phyloP scores from a whole-genome alignment of 441 rosid species.

The Corymbia calophylla region DNA sequence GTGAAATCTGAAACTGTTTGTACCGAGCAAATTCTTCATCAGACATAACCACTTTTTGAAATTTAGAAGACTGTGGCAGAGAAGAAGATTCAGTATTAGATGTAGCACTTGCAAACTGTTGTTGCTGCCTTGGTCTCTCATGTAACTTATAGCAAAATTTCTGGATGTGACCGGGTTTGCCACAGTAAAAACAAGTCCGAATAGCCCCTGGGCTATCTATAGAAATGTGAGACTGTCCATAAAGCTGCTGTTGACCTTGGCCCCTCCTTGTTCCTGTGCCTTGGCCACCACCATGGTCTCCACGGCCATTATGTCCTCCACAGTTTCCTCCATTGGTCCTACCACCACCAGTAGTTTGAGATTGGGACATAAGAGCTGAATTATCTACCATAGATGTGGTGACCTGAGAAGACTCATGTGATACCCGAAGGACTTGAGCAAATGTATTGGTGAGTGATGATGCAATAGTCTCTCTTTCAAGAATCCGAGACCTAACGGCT shows the following conservation, averaged over 20 bases:
- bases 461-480: neutral
- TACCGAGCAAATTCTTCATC: neutral
- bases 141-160: neutral
- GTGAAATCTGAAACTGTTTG: neutral
- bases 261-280: neutral
- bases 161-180: neutral
- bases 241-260: neutral
- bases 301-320: neutral
- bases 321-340: neutral
- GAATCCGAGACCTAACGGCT: neutral
- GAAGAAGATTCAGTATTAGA: neutral
- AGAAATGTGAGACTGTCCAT: neutral
- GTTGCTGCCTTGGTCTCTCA: neutral
- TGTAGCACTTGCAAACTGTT: neutral
- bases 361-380: neutral
- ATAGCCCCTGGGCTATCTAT: neutral
- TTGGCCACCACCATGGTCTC: neutral
- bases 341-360: neutral
- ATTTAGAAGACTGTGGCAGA: neutral
- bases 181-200: neutral
- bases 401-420: neutral
- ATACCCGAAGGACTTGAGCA: neutral
- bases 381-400: neutral
- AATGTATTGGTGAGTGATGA: neutral
- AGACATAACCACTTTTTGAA: neutral